Percentiles rank a stretch among this genome's conserved stretches.
These are phyloP conservation scores for Xylaria sp. DNA, from an alignment of 2,329 filamentous ascomycete genomes.

Conservation along the genomic window DNA sequence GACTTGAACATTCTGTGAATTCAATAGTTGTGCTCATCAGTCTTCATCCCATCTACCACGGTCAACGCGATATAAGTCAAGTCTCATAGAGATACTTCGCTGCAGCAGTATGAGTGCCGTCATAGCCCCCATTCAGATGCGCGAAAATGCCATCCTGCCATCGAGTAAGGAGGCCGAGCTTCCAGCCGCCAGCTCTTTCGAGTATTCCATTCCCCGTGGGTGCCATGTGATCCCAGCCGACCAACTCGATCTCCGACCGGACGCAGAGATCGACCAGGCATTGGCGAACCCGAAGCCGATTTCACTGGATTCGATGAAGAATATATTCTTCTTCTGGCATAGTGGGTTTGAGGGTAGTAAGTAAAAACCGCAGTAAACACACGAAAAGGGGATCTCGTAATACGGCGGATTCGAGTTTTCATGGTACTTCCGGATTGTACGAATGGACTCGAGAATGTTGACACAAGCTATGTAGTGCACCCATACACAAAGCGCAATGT, in stretches of 20 bases:
- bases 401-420: neutral
- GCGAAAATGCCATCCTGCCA: conserved; percentile 10
- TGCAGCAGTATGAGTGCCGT: conserved; percentile 9
- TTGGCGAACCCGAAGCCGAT: conserved; percentile 38
- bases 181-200: conserved; percentile 1
- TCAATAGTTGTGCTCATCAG: too few relatives aligned
- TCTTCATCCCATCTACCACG: too few relatives aligned
- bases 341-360: conserved; percentile 38
- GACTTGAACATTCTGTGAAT: too few relatives aligned
- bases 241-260: conserved; percentile 42
- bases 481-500: conserved; percentile 49
- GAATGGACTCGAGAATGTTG: neutral
- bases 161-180: conserved; percentile 15
- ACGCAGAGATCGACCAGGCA: conserved; percentile 41
- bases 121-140: conserved; percentile 5
- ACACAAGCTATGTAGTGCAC: conserved; percentile 34
- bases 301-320: conserved; percentile 38
- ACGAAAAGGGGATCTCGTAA: neutral
- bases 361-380: neutral
- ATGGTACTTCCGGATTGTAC: neutral
- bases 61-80: too few relatives aligned
- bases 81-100: neutral
- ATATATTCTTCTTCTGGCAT: conserved; percentile 57
- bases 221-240: conserved; percentile 37
- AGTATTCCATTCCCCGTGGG: conserved; percentile 36